These are phyloP conservation scores for Plasmodium berghei DNA, from an alignment of 169 alveolate genomes.

Conservation along the genomic window DNA sequence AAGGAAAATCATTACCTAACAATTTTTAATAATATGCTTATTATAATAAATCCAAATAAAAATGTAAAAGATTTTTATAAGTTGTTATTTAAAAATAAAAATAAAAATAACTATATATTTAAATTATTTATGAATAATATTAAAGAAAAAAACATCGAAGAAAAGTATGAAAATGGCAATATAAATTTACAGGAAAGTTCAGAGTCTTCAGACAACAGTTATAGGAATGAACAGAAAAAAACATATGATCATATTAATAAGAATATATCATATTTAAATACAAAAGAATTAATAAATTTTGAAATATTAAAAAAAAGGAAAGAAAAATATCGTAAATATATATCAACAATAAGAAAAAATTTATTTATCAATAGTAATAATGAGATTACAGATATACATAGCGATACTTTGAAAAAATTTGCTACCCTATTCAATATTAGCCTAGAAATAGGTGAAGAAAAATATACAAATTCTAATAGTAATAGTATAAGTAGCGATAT, in stretches of 20 bases:
- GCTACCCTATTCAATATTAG: slow-evolving; percentile 24
- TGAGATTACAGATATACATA: slow-evolving; percentile 25
- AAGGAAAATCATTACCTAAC: slow-evolving; percentile 46
- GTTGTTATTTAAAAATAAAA: slow-evolving; percentile 46
- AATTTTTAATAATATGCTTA: slow-evolving; percentile 61
- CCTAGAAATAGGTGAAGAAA: not conserved
- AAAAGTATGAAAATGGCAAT: not conserved
- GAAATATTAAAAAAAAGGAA: slow-evolving; percentile 17
- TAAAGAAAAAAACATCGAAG: slow-evolving; percentile 4
- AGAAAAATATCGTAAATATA: not conserved
- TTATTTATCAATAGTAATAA: slow-evolving; percentile 38
- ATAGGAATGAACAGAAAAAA: slow-evolving; percentile 9
- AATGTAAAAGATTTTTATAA: slow-evolving; percentile 28
- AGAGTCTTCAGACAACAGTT: slow-evolving; percentile 18
- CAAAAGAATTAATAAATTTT: not conserved
- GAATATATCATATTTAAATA: slow-evolving; percentile 7
- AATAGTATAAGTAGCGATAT: too few species aligned
- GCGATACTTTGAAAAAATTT: slow-evolving; percentile 16
- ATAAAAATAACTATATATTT: slow-evolving; percentile 69
- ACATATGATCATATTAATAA: slow-evolving; percentile 8
- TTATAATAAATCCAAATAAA: slow-evolving; percentile 39
- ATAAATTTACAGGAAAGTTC: slow-evolving; percentile 14
- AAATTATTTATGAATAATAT: slow-evolving; percentile 20
- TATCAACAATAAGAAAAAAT: slow-evolving; percentile 10
- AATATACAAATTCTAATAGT: too few species aligned